Conservation (phyloP, 179 eudicot genomes). For the Carnegiea gigantea region DNA sequence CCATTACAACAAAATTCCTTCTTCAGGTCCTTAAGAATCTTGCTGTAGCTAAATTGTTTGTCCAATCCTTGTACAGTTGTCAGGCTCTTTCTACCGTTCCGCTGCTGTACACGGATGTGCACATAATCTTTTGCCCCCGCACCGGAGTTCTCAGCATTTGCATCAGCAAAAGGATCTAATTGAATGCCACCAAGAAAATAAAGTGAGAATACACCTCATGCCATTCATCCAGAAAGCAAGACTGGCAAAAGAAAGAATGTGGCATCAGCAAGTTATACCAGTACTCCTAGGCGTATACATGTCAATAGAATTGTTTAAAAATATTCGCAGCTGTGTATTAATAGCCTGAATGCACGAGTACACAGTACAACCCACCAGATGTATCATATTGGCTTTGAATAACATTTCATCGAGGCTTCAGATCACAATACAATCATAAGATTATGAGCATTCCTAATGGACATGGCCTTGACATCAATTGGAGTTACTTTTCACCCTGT, state of each 20-base stretch:
- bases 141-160: conserved; percentile 70
- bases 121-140: conserved; percentile 71
- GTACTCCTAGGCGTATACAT: too few relatives aligned
- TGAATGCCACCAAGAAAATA: background rate
- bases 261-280: too few relatives aligned
- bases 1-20: conserved; percentile 58
- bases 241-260: background rate
- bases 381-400: too few relatives aligned
- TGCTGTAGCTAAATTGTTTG: conserved; percentile 64
- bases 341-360: too few relatives aligned
- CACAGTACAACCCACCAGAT: too few relatives aligned
- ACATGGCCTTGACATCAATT: background rate
- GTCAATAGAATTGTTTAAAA: too few relatives aligned
- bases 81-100: conserved; percentile 72
- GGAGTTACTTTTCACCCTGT: background rate
- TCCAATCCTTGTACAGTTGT: conserved; percentile 72
- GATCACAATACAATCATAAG: too few relatives aligned
- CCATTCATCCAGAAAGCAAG: background rate
- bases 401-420: background rate
- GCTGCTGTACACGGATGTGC: conserved; percentile 67
- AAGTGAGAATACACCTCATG: background rate
- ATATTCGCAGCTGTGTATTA: too few relatives aligned
- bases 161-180: conserved; percentile 68
- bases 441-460: too few relatives aligned
- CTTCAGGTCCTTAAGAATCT: conserved; percentile 54